Evolutionary conservation across 1,139 yeast species (phyloP), one percentile per base, ranked within the genome.

Genomic region (Neolecta irregularis): DNA sequence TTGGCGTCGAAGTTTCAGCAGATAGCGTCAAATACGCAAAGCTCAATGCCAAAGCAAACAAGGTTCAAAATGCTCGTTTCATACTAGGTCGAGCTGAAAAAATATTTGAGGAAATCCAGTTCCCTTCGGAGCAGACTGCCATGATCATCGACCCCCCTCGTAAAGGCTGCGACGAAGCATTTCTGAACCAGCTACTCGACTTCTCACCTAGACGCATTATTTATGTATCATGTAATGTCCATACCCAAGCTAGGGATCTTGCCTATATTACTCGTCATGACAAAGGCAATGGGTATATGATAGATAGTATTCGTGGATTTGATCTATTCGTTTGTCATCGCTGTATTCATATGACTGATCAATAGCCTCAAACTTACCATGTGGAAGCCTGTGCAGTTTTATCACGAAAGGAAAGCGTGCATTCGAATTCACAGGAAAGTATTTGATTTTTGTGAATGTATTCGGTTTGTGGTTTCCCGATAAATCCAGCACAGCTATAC

Each of bases 301-400:
- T 88, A 35, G 93, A 79, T 47, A 75, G 88, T 46, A 65, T 88
- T 26, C 72, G 85, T 50, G 98, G 98, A 1, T 88, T 88, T 57
- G 98, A 88, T 56, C 85, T 88, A 58, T 88, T 88, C 64, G n/a
- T n/a, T n/a, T n/a, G n/a, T n/a, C n/a, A n/a, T n/a, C n/a, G n/a
- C n/a, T n/a, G n/a, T n/a, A n/a, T n/a, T n/a, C n/a, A n/a, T n/a
- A n/a, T n/a, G n/a, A n/a, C n/a, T n/a, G n/a, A n/a, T n/a, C n/a
- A n/a, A n/a, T n/a, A n/a, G n/a, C 98, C 98, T 3, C 96, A 85
- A 55, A 88, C 98, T 0, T 93, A 88, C 52, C 98, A 88, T 53
- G 96, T 88, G 36, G 98, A 88, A 56, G 74, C 93, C 53, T 92
- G 85, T 21, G 93, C 94, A 6, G 95, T 88, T 4, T 61, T 88